phyloP scores from a whole-genome alignment of 2,329 filamentous ascomycete species.

The Myrmaecium sp. region DNA sequence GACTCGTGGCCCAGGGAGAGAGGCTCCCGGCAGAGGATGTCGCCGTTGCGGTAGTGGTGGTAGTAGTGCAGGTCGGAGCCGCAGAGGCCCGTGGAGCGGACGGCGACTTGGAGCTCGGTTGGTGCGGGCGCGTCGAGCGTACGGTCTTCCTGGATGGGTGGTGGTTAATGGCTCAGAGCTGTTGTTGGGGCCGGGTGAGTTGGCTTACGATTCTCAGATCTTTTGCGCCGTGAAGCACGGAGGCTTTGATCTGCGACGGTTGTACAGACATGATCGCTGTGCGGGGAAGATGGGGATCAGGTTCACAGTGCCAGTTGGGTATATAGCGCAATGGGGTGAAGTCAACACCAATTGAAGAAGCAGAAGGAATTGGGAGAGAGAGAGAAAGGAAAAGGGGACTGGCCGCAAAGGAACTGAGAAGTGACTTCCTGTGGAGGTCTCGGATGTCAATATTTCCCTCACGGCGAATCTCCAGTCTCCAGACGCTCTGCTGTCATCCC shows the following conservation, averaged over 20 bases:
- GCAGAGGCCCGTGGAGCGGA: constrained; percentile 52
- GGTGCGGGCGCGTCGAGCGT: constrained; percentile 27
- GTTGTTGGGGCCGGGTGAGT: constrained; percentile 1
- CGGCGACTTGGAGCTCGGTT: constrained; percentile 44
- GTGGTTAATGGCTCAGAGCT: constrained; percentile 4
- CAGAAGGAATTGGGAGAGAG: neutral
- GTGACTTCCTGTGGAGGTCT: too few relatives aligned
- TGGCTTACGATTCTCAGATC: constrained; percentile 38
- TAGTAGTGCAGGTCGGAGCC: constrained; percentile 72
- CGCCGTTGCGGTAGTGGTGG: constrained; percentile 69
- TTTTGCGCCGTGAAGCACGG: constrained; percentile 44
- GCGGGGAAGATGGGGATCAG: too few relatives aligned
- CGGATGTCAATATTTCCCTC: too few relatives aligned
- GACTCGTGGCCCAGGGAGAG: constrained; percentile 70
- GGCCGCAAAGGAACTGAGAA: too few relatives aligned
- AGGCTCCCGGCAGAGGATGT: constrained; percentile 66
- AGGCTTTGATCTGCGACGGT: constrained; percentile 26
- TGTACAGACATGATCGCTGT: too few relatives aligned
- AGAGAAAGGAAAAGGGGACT: neutral
- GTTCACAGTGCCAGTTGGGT: too few relatives aligned
- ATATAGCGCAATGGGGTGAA: too few relatives aligned
- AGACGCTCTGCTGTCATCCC: too few relatives aligned
- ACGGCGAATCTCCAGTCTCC: too few relatives aligned
- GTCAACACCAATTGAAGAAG: too few relatives aligned
- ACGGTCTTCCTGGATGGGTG: constrained; percentile 34